These are phyloP conservation scores for Pulveroboletus sp. DNA, from an alignment of 768 basidiomycete genomes.

Conservation along the genomic window DNA sequence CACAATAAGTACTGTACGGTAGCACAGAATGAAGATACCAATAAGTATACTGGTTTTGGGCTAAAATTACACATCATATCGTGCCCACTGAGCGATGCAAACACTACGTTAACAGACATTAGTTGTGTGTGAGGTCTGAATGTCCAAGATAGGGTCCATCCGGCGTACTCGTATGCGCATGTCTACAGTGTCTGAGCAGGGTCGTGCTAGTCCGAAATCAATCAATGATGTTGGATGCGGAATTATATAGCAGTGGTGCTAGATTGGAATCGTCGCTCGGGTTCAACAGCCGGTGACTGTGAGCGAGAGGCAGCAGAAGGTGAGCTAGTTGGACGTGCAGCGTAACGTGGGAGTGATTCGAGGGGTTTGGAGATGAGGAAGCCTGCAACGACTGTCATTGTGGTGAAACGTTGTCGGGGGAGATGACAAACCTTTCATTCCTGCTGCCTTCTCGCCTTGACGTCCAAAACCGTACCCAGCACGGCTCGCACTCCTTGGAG, in stretches of 20 bases:
- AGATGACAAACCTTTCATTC: constrained; percentile 43
- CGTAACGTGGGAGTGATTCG: constrained; percentile 60
- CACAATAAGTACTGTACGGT: no score
- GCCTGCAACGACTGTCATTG: constrained; percentile 29
- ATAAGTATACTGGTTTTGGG: background rate
- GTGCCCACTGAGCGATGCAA: constrained; percentile 25
- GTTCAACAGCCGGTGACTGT: constrained; percentile 15
- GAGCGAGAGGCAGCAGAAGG: constrained; percentile 21
- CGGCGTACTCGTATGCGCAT: constrained; percentile 7
- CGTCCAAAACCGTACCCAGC: constrained; percentile 74
- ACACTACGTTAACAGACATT: constrained; percentile 6
- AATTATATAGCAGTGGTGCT: constrained; percentile 28
- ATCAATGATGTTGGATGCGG: constrained; percentile 11
- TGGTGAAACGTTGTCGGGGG: background rate
- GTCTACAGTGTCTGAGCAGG: constrained; percentile 9
- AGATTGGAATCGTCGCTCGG: constrained; percentile 25
- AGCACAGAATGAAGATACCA: background rate
- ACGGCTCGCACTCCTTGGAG: constrained; percentile 30
- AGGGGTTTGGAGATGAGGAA: constrained; percentile 60
- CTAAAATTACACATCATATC: constrained; percentile 27
- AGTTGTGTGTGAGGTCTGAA: constrained; percentile 2
- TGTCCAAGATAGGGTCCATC: constrained; percentile 18
- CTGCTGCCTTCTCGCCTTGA: constrained; percentile 72
- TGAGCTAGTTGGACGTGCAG: constrained; percentile 34
- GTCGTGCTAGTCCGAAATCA: constrained; percentile 21